phyloP scores from a whole-genome alignment of 2,329 filamentous ascomycete genomes.

The Trichoderma endophyticum region DNA sequence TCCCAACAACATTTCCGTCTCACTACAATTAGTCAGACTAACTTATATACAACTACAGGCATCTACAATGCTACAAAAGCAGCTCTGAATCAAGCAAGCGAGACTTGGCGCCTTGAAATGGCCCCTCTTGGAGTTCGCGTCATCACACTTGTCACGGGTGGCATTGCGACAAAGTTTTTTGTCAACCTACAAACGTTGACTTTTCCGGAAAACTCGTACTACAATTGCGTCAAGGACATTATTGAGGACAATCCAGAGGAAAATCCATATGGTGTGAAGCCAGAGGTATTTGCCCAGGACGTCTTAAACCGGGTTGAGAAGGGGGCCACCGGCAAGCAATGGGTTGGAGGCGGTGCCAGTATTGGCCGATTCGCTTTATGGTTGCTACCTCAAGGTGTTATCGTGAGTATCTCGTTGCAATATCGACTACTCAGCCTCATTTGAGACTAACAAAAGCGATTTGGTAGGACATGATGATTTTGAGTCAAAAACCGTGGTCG shows the following conservation, averaged over 20 bases:
- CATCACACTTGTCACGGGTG: constrained; percentile 25
- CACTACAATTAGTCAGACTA: not conserved
- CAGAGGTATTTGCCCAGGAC: constrained; percentile 18
- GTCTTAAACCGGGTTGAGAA: constrained; percentile 24
- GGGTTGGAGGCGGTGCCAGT: constrained; percentile 23
- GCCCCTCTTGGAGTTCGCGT: constrained; percentile 28
- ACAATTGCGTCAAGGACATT: constrained; percentile 15
- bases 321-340: constrained; percentile 22
- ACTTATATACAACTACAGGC: constrained; percentile 17
- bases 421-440: not conserved
- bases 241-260: constrained; percentile 6
- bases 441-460: not conserved
- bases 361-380: constrained; percentile 6
- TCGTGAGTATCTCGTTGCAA: not conserved
- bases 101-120: constrained; percentile 27
- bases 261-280: constrained; percentile 16
- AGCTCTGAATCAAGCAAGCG: constrained; percentile 23
- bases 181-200: not conserved
- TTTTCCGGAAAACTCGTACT: constrained; percentile 23
- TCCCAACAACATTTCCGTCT: not conserved
- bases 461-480: not conserved
- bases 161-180: constrained; percentile 20
- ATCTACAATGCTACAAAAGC: constrained; percentile 28
- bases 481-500: not conserved
- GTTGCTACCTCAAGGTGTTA: constrained; percentile 1